These are phyloP conservation scores for Camelina laxa DNA, from an alignment of 345 rosid genomes.

Conservation along the genomic window DNA sequence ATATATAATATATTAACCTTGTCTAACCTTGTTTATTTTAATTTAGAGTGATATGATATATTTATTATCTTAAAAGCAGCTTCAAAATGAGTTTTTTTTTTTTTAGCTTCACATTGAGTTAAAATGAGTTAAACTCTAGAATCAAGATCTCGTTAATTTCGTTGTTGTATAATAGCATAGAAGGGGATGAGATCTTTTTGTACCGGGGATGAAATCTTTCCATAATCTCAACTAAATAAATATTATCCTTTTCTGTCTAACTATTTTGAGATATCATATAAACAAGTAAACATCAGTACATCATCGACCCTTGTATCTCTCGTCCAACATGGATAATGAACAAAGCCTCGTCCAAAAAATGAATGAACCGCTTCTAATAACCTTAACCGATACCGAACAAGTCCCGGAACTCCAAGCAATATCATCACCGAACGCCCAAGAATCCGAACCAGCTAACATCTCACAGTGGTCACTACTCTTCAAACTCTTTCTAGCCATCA, in stretches of 20 bases:
- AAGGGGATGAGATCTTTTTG: background rate
- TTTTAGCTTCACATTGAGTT: too few species aligned
- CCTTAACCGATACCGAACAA: background rate
- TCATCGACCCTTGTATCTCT: background rate
- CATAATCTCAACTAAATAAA: background rate
- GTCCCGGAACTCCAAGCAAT: background rate
- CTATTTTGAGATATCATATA: background rate
- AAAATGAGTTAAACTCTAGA: too few species aligned
- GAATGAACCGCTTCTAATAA: constrained; percentile 18
- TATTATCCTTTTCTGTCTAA: background rate
- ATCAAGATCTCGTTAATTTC: too few species aligned
- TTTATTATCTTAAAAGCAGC: too few species aligned
- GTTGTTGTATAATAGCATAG: background rate
- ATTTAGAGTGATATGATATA: too few species aligned
- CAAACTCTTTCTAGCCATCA: constrained; percentile 3
- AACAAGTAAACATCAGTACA: background rate
- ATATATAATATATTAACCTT: background rate
- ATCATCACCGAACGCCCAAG: constrained; percentile 1
- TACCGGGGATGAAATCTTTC: background rate
- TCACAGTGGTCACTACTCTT: constrained; percentile 14
- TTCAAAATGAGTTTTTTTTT: too few species aligned
- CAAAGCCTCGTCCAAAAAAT: background rate
- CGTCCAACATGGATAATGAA: constrained; percentile 1
- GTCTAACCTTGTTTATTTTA: background rate
- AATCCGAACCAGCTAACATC: constrained; percentile 17